These are phyloP conservation scores for Gentiana straminea DNA, from an alignment of 257 asterid genomes.

Conservation along the genomic window DNA sequence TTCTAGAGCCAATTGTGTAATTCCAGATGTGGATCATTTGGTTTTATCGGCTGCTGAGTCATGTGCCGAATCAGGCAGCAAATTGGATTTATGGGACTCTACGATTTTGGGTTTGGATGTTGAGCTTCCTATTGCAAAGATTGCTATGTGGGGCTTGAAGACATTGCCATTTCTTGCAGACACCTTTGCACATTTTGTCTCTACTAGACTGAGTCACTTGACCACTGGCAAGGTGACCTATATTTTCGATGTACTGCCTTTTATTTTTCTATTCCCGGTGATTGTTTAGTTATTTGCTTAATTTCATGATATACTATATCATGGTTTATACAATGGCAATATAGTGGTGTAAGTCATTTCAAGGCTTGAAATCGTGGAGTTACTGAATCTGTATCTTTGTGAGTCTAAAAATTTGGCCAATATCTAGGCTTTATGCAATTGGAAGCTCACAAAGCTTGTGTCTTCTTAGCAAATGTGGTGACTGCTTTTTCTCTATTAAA, in stretches of 20 bases:
- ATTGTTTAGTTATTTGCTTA: background rate
- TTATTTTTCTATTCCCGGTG: background rate
- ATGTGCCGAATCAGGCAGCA: slow-evolving; percentile 34
- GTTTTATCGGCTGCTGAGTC: slow-evolving; percentile 52
- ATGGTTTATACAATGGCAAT: too few species aligned
- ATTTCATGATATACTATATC: too few species aligned
- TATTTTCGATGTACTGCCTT: slow-evolving; percentile 2
- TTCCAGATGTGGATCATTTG: slow-evolving; percentile 72
- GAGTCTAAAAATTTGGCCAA: too few species aligned
- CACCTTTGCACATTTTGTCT: slow-evolving; percentile 60
- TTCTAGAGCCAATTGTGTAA: slow-evolving; percentile 19
- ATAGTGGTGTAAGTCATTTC: too few species aligned
- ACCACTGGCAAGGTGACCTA: slow-evolving; percentile 34
- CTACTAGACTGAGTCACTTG: slow-evolving; percentile 44
- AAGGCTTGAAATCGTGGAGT: too few species aligned
- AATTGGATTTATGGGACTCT: slow-evolving; percentile 46
- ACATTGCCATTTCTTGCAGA: slow-evolving; percentile 68
- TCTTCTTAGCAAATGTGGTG: too few species aligned
- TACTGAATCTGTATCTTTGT: too few species aligned
- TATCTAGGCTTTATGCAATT: too few species aligned
- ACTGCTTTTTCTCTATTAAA: too few species aligned
- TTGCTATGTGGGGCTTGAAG: slow-evolving; percentile 66
- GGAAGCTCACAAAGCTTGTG: too few species aligned
- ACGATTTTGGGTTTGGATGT: slow-evolving; percentile 32
- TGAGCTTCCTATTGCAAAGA: slow-evolving; percentile 50